phyloP scores from a whole-genome alignment of 805 yeast species.

The Nakazawaea laoshanensis region DNA sequence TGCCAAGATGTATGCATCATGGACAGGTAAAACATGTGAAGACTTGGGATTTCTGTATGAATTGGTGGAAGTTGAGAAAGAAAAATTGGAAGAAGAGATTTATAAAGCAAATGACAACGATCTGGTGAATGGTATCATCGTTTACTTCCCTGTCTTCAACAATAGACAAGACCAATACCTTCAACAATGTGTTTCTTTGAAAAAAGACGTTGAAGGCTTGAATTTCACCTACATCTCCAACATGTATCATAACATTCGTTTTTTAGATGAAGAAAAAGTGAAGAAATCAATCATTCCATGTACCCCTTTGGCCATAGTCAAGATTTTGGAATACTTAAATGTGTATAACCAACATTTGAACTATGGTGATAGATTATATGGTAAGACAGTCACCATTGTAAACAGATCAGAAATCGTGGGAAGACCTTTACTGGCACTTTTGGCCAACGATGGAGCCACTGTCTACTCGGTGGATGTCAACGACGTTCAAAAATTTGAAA shows the following conservation, averaged over 20 bases:
- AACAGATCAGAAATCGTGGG: conserved; percentile 97
- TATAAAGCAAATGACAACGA: conserved; percentile 75
- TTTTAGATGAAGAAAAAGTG: conserved; percentile 54
- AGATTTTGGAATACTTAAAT: conserved; percentile 83
- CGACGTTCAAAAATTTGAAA: conserved; percentile 82
- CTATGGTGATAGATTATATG: conserved; percentile 88
- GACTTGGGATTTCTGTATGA: conserved; percentile 83
- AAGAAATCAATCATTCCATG: conserved; percentile 90
- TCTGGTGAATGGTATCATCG: conserved; percentile 84
- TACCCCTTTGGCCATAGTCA: conserved; percentile 92
- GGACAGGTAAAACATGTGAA: conserved; percentile 90
- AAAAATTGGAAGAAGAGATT: conserved; percentile 76
- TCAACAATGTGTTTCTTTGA: conserved; percentile 86
- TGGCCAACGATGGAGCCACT: conserved; percentile 96
- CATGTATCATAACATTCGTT: conserved; percentile 89
- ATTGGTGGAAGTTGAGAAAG: conserved; percentile 62
- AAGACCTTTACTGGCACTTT: conserved; percentile 88
- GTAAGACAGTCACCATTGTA: conserved; percentile 84
- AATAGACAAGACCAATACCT: conserved; percentile 91
- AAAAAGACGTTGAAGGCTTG: conserved; percentile 94
- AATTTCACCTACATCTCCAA: conserved; percentile 88
- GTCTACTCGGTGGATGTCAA: conserved; percentile 88
- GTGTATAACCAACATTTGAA: conserved; percentile 76
- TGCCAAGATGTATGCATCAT: conserved; percentile 87
- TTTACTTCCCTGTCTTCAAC: conserved; percentile 95